Conservation (phyloP, 768 basidiomycete genomes). For the Mycena epipterygia region DNA sequence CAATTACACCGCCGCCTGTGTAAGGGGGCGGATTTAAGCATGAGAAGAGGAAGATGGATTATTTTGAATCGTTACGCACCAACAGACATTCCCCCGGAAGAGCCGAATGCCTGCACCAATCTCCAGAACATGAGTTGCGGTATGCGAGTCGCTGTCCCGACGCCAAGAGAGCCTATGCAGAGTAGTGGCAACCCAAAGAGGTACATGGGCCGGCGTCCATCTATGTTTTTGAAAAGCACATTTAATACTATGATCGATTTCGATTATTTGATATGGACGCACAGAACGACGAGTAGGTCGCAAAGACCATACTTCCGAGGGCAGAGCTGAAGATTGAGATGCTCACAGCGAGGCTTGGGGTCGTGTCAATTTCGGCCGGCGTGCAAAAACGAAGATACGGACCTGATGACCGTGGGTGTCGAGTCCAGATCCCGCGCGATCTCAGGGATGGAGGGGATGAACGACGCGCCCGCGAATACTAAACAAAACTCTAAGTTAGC, state of each 20-base stretch:
- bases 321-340: constrained; percentile 62
- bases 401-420: constrained; percentile 72
- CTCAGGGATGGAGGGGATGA: constrained; percentile 82
- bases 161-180: constrained; percentile 71
- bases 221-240: constrained; percentile 46
- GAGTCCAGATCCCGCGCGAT: constrained; percentile 76
- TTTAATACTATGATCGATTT: neutral
- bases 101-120: constrained; percentile 75
- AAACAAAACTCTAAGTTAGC: neutral
- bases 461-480: constrained; percentile 80
- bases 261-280: constrained; percentile 28
- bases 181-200: constrained; percentile 71
- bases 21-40: neutral
- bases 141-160: constrained; percentile 60
- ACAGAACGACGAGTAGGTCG: constrained; percentile 67
- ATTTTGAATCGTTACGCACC: constrained; percentile 48
- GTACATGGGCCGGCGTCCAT: constrained; percentile 76
- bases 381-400: constrained; percentile 7
- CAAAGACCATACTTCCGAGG: constrained; percentile 64
- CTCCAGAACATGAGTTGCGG: constrained; percentile 70
- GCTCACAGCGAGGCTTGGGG: constrained; percentile 62
- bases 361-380: neutral
- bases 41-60: neutral
- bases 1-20: constrained; percentile 63
- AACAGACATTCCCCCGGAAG: constrained; percentile 67